A percentile compares a stretch with the other conserved stretches of the same genome.
phyloP scores from a whole-genome alignment of 1,284 basidiomycete genomes.

The Anthracocystis walkeri region DNA sequence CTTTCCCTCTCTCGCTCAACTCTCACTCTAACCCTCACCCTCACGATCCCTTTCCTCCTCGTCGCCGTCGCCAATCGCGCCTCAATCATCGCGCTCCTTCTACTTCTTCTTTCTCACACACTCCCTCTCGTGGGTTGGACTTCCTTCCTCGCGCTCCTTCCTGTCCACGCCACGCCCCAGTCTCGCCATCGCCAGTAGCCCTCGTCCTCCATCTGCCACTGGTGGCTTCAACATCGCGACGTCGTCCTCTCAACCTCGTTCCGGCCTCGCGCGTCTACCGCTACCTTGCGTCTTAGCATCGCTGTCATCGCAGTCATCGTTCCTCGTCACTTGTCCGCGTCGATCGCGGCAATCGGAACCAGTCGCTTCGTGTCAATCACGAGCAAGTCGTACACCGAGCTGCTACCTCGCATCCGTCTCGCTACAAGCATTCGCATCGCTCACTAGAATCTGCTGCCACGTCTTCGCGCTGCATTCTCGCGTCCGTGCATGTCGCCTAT shows the following conservation, averaged over 20 bases:
- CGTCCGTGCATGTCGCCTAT: conserved; percentile 1
- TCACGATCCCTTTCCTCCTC: not conserved
- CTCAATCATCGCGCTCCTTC: not conserved
- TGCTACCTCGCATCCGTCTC: no score
- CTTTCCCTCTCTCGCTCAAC: no score
- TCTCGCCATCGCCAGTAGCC: not conserved
- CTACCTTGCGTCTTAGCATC: not conserved
- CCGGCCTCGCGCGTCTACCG: not conserved
- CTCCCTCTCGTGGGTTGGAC: conserved; percentile 2
- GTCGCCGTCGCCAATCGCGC: no score
- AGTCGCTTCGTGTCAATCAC: not conserved
- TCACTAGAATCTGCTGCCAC: not conserved
- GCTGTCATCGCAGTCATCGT: not conserved
- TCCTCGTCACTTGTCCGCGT: not conserved
- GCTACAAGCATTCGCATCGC: not conserved
- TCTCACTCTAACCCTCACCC: not conserved
- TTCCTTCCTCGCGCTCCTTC: not conserved
- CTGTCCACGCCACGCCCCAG: conserved; percentile 1
- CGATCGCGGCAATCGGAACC: conserved; percentile 4
- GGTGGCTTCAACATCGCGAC: not conserved
- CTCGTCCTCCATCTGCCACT: not conserved
- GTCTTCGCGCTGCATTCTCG: not conserved
- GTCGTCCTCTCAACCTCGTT: not conserved
- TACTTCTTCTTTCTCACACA: not conserved
- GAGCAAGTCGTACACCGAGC: not conserved